Evolutionary conservation across 257 asterid genomes (phyloP).

Genomic region (Mentha longifolia): DNA sequence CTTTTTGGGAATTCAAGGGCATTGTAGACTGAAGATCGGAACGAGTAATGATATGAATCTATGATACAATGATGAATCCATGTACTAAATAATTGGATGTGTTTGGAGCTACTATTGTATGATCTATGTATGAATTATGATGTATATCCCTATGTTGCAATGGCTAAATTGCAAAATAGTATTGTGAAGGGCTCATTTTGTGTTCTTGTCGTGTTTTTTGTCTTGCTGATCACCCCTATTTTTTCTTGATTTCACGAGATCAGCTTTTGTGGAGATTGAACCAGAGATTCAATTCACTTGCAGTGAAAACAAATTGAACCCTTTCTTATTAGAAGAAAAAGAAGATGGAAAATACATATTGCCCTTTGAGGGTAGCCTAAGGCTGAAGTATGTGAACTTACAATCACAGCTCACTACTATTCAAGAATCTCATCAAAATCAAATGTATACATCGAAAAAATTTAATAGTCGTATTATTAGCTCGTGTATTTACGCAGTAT

Average conservation of each 20-base stretch:
- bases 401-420: background rate
- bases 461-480: background rate
- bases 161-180: background rate
- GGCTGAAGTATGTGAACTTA: background rate
- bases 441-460: conserved; percentile 4
- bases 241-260: background rate
- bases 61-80: background rate
- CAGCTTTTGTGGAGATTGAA: background rate
- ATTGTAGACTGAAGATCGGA: conserved; percentile 16
- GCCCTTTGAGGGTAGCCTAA: background rate
- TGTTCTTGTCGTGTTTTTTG: background rate
- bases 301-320: background rate
- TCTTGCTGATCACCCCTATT: background rate
- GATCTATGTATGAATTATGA: background rate
- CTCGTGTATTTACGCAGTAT: background rate
- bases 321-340: background rate
- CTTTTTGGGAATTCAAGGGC: conserved; percentile 35
- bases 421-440: background rate
- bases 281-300: background rate
- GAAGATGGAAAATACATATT: background rate
- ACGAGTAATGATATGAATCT: background rate
- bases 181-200: background rate
- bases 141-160: background rate
- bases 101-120: background rate
- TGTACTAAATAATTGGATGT: conserved; percentile 5